Base-by-base conservation (phyloP, 305 asterid genomes). In the Fraxinus angustifolia region DNA sequence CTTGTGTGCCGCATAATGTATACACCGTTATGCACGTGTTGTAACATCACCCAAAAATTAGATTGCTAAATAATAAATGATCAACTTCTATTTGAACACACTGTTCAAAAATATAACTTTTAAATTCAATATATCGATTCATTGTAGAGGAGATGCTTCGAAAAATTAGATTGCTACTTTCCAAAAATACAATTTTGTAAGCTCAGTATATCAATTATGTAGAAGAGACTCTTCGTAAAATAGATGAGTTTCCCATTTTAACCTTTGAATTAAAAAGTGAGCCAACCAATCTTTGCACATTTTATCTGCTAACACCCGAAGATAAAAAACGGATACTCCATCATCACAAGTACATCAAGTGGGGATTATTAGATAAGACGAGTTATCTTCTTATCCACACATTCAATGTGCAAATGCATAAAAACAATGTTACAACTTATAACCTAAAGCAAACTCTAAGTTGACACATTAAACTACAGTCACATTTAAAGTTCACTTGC, bases 391-490 rank as follows among this genome's bases (percentile, higher is more conserved):
- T n/a, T 5, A 3, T 4, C 62, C 62, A 53, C 62, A n/a, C 62
- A 4, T 50, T 50, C 62, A 16, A 16, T 50, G 3, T 16, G 62
- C 21, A 50, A 16, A 50, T 53, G 23, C 23, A 4, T 53, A 6
- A 16, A 50, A 16, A 56, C 21, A 4, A 48, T 3, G 17, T 45
- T 14, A 14, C 56, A 45, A 45, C 17, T 14, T 45, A 1, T 40
- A 40, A 10, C 3, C 3, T 38, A 36, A 38, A 38, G 12, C 45
- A 40, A 38, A 38, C 11, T 8, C 3, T 8, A 2, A 1, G 2
- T 0, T 7, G 2, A 8, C 3, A 0, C 0, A 6, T 7, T 38
- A 2, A 38, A 38, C 0, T 7, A 0, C 0, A 0, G 3, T 38
- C 11, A 38, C 45, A 38, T 3, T 38, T 38, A 38, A 8, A 8